Percentiles rank a stretch among this genome's conserved stretches.
phyloP scores from a whole-genome alignment of 228 moss, liverwort and hornwort genomes.

The Sphagnum fallax region DNA sequence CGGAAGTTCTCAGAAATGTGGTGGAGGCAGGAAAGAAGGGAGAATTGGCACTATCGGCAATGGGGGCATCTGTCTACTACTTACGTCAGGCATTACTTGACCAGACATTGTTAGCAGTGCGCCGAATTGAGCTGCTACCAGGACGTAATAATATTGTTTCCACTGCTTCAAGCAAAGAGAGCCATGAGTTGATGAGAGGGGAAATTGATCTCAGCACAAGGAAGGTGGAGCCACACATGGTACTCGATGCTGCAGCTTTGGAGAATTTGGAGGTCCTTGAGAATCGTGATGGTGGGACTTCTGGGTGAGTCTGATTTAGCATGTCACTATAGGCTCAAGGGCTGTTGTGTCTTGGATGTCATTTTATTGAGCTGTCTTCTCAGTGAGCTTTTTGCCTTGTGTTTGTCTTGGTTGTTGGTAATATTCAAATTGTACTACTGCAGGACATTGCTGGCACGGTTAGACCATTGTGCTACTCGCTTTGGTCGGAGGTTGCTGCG shows the following conservation, averaged over 20 bases:
- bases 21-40: slow-evolving; percentile 46
- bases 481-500: slow-evolving; percentile 83
- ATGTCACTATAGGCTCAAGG: neutral
- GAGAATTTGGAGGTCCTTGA: slow-evolving; percentile 93
- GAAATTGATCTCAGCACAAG: slow-evolving; percentile 15
- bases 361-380: neutral
- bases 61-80: slow-evolving; percentile 77
- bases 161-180: slow-evolving; percentile 19
- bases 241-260: slow-evolving; percentile 83
- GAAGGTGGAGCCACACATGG: slow-evolving; percentile 65
- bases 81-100: slow-evolving; percentile 78
- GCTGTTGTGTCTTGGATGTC: neutral
- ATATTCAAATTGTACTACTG: neutral
- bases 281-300: slow-evolving; percentile 72
- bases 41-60: slow-evolving; percentile 63
- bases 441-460: slow-evolving; percentile 78
- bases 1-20: slow-evolving; percentile 47
- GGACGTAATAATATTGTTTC: slow-evolving; percentile 42
- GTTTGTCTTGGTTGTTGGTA: neutral
- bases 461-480: slow-evolving; percentile 78
- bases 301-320: slow-evolving; percentile 48
- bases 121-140: slow-evolving; percentile 76
- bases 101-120: slow-evolving; percentile 49
- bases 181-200: slow-evolving; percentile 12
- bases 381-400: neutral